A percentile compares a stretch with the other conserved stretches of the same genome.
Evolutionary conservation across 2,329 filamentous ascomycete genomes (phyloP).

Genomic region (Pseudogymnoascus sp.): DNA sequence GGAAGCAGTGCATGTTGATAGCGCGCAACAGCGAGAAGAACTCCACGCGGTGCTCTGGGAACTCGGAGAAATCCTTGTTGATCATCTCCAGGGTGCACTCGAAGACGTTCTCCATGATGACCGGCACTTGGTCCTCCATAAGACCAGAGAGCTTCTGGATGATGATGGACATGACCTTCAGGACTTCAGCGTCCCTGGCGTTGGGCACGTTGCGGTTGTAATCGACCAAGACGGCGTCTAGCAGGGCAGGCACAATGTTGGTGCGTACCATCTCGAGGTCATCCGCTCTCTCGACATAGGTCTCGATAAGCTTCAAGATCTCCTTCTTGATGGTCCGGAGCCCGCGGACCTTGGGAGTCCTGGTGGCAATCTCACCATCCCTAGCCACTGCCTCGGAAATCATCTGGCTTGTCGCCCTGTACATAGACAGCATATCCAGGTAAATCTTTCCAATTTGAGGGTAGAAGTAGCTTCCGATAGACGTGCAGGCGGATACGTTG

Average conservation of each 20-base stretch:
- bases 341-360: constrained; percentile 93
- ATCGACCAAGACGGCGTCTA: constrained; percentile 89
- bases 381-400: constrained; percentile 87
- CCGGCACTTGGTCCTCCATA: constrained; percentile 97
- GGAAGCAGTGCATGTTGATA: constrained; percentile 97
- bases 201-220: constrained; percentile 97
- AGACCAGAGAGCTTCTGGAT: constrained; percentile 90
- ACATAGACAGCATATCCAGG: constrained; percentile 98
- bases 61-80: constrained; percentile 99
- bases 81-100: constrained; percentile 99
- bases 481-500: constrained; percentile 96
- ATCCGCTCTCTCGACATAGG: constrained; percentile 96
- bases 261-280: constrained; percentile 87
- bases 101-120: constrained; percentile 97
- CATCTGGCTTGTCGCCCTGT: constrained; percentile 88
- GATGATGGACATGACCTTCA: constrained; percentile 96
- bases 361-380: constrained; percentile 87
- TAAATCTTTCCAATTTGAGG: constrained; percentile 97
- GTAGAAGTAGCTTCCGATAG: constrained; percentile 95
- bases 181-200: constrained; percentile 89
- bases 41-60: constrained; percentile 96
- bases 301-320: constrained; percentile 96
- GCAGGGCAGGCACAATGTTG: constrained; percentile 89
- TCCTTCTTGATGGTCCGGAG: constrained; percentile 98
- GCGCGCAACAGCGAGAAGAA: constrained; percentile 96